Conservation (phyloP, 2,329 filamentous ascomycete species). For the Bipolaris oryzae region DNA sequence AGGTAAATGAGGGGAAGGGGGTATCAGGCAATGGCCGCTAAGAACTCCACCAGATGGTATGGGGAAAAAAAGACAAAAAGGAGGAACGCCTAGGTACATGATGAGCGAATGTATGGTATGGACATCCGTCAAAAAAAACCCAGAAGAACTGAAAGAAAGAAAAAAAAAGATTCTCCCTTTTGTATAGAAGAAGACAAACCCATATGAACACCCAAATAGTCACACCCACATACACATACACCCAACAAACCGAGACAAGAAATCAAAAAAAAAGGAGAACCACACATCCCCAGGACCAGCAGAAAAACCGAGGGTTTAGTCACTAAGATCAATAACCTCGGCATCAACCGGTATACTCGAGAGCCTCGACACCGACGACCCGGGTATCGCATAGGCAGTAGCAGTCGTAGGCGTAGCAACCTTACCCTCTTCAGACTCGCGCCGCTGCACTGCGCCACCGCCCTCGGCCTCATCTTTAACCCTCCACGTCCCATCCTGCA, state of each 20-base stretch:
- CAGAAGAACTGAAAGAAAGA: too few relatives aligned
- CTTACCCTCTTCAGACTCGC: too few relatives aligned
- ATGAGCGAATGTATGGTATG: not conserved
- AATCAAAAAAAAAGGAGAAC: not conserved
- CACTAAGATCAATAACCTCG: conserved; percentile 20
- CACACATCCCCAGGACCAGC: not conserved
- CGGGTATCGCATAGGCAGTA: not conserved
- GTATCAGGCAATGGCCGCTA: too few relatives aligned
- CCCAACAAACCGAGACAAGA: too few relatives aligned
- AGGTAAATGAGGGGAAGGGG: too few relatives aligned
- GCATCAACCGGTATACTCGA: not conserved
- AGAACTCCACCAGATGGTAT: too few relatives aligned
- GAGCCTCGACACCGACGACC: not conserved
- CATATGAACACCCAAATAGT: not conserved
- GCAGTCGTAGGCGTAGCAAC: too few relatives aligned
- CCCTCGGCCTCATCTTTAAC: conserved; percentile 48
- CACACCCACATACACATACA: too few relatives aligned
- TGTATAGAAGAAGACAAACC: not conserved
- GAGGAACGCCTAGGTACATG: too few relatives aligned
- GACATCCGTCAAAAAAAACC: too few relatives aligned
- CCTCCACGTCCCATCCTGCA: conserved; percentile 69
- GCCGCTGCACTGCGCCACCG: not conserved
- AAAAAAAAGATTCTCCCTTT: too few relatives aligned
- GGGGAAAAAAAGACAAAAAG: too few relatives aligned
- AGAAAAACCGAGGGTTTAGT: conserved; percentile 2